Percentiles rank a stretch among this genome's conserved stretches.
These are phyloP conservation scores for Davidsoniella australis DNA, from an alignment of 2,329 filamentous ascomycete genomes.

Conservation along the genomic window DNA sequence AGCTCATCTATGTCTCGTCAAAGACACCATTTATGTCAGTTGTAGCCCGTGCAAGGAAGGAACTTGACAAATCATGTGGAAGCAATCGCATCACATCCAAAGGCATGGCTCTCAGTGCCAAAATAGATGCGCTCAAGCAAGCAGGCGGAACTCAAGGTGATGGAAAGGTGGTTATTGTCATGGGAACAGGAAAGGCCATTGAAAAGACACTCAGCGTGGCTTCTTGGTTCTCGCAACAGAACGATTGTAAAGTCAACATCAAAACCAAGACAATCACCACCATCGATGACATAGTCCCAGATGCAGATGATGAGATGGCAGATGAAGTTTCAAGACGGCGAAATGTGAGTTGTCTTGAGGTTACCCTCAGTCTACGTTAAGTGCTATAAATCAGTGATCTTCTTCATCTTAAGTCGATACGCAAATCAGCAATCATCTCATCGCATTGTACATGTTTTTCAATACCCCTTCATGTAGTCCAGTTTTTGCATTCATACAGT, in stretches of 20 bases:
- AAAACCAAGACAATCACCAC: constrained; percentile 46
- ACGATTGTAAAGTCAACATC: constrained; percentile 33
- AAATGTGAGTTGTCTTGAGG: constrained; percentile 34
- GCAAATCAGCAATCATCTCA: too few relatives aligned
- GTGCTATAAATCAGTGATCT: background rate
- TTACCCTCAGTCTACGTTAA: constrained; percentile 30
- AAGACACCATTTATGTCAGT: constrained; percentile 51
- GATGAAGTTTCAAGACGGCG: constrained; percentile 25
- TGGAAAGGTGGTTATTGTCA: constrained; percentile 32
- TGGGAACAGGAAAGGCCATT: constrained; percentile 52
- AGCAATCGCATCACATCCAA: constrained; percentile 16
- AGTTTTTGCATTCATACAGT: too few relatives aligned
- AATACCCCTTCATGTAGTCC: too few relatives aligned
- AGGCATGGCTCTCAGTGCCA: constrained; percentile 27
- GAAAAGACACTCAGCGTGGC: constrained; percentile 44
- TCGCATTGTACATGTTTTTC: too few relatives aligned
- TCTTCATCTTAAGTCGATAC: too few relatives aligned
- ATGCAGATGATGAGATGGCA: constrained; percentile 22
- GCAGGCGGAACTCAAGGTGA: constrained; percentile 13
- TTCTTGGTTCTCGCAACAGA: constrained; percentile 33
- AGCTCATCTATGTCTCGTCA: constrained; percentile 46
- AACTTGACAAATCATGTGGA: constrained; percentile 36
- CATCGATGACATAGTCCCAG: constrained; percentile 45
- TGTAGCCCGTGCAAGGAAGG: constrained; percentile 46
- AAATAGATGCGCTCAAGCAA: constrained; percentile 23